These are phyloP conservation scores for Papilionanthe hybrid DNA, from an alignment of 116 monocot genomes.

Conservation along the genomic window DNA sequence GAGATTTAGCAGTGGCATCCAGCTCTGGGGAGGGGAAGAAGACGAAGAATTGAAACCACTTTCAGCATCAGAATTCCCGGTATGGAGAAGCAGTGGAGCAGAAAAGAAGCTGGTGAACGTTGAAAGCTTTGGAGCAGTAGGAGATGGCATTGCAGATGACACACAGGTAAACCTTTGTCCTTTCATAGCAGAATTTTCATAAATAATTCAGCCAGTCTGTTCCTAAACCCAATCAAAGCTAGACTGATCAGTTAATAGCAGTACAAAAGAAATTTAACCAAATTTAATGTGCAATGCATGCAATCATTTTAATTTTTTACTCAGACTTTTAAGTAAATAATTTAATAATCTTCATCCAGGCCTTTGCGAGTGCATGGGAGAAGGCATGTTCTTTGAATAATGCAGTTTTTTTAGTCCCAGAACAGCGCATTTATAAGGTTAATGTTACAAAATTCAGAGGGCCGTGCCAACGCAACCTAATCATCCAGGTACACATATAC, in stretches of 20 bases:
- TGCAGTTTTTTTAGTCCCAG: slow-evolving; percentile 84
- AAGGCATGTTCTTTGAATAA: slow-evolving; percentile 66
- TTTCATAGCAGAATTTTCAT: not conserved
- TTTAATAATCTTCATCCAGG: slow-evolving; percentile 32
- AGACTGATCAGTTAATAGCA: not conserved
- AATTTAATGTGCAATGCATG: not conserved
- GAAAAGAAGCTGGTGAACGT: slow-evolving; percentile 73
- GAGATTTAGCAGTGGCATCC: not conserved
- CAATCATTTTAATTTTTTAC: not conserved
- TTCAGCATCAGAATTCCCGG: slow-evolving; percentile 6
- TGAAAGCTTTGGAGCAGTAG: slow-evolving; percentile 79
- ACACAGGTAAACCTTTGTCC: slow-evolving; percentile 49
- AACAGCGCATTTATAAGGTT: slow-evolving; percentile 48
- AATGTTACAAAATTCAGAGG: slow-evolving; percentile 69
- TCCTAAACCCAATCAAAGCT: not conserved
- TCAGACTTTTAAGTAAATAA: not conserved
- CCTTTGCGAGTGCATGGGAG: slow-evolving; percentile 70
- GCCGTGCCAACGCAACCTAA: slow-evolving; percentile 59
- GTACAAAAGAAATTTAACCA: not conserved
- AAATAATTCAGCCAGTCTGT: not conserved
- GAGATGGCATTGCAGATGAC: slow-evolving; percentile 80
- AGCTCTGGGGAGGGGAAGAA: not conserved
- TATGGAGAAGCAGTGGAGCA: slow-evolving; percentile 23
- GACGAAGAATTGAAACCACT: not conserved
- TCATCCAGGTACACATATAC: slow-evolving; percentile 57